Conservation (phyloP, 352 stramenopile species). For the Phytopythium delawarense region DNA sequence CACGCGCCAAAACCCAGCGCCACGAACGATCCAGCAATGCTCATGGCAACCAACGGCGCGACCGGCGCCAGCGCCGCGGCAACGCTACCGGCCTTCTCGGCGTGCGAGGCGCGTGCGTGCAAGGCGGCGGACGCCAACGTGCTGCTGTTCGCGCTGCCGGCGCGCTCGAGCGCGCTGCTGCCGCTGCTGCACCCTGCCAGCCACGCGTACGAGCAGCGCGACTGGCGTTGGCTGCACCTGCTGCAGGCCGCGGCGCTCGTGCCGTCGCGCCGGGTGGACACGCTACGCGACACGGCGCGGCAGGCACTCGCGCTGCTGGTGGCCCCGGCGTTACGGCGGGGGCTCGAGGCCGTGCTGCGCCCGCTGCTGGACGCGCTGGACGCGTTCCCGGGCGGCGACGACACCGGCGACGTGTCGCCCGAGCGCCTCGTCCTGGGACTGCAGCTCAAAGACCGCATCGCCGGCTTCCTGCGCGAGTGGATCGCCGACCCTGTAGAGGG, state of each 20-base stretch:
- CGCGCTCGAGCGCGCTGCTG: constrained; percentile 53
- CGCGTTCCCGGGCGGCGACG: constrained; percentile 6
- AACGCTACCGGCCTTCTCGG: constrained; percentile 46
- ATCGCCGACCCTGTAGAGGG: constrained; percentile 66
- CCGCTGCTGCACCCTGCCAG: constrained; percentile 34
- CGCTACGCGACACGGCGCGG: constrained; percentile 35
- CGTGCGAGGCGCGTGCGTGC: constrained; percentile 36
- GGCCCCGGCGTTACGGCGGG: constrained; percentile 22
- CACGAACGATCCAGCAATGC: neutral
- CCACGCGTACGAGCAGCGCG: constrained; percentile 58
- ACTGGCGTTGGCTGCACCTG: constrained; percentile 66
- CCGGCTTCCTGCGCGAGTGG: constrained; percentile 63
- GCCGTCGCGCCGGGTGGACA: constrained; percentile 55
- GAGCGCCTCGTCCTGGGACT: constrained; percentile 38
- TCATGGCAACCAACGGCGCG: neutral
- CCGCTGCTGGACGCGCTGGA: constrained; percentile 18
- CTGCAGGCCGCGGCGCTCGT: constrained; percentile 56
- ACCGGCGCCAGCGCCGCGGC: constrained; percentile 6
- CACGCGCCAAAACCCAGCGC: too few relatives aligned
- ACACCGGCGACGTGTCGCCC: constrained; percentile 6
- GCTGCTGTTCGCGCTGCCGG: constrained; percentile 44
- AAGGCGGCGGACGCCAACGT: constrained; percentile 58
- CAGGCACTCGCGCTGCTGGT: constrained; percentile 51
- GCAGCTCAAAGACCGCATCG: constrained; percentile 65
- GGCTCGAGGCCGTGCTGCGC: constrained; percentile 23